Evolutionary conservation across 1,284 basidiomycete species (phyloP).

Genomic region (Exobasidium rhododendri): DNA sequence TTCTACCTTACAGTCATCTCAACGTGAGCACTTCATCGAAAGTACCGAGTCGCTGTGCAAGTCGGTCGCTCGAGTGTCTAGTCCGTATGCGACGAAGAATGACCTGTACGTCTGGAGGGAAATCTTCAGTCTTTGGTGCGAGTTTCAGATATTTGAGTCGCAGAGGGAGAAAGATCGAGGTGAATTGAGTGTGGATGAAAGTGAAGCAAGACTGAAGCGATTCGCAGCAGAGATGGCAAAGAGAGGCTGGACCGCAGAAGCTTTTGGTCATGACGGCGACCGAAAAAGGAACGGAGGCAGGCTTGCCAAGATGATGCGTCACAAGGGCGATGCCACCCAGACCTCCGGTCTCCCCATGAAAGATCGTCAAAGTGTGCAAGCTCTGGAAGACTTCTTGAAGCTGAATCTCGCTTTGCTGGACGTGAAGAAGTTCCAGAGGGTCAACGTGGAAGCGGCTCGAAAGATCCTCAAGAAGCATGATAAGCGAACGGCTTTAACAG

Average conservation of each 20-base stretch:
- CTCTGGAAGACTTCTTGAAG: conserved; percentile 72
- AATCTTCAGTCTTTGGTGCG: conserved; percentile 83
- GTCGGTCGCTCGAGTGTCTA: conserved; percentile 58
- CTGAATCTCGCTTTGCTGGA: conserved; percentile 79
- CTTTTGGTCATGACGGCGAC: neutral
- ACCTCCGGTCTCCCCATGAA: conserved; percentile 29
- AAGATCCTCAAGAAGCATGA: conserved; percentile 82
- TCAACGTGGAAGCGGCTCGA: conserved; percentile 76
- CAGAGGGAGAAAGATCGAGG: conserved; percentile 70
- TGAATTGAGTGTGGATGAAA: conserved; percentile 69
- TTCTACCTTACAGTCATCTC: conserved; percentile 64
- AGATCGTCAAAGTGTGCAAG: conserved; percentile 30
- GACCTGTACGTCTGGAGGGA: conserved; percentile 91
- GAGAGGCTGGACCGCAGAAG: conserved; percentile 35
- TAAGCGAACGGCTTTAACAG: conserved; percentile 69
- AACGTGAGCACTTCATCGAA: conserved; percentile 66
- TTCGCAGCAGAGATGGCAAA: conserved; percentile 71
- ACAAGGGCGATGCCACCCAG: conserved; percentile 1
- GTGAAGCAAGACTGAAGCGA: conserved; percentile 67
- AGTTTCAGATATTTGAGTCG: conserved; percentile 81
- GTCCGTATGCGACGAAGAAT: conserved; percentile 56
- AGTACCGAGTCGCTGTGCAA: conserved; percentile 65
- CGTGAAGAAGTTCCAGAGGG: conserved; percentile 74
- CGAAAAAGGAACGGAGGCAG: conserved; percentile 1
- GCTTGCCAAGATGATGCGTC: conserved; percentile 4